Conservation (phyloP, 2,329 filamentous ascomycete species). For the Aspergillus brasiliensis region DNA sequence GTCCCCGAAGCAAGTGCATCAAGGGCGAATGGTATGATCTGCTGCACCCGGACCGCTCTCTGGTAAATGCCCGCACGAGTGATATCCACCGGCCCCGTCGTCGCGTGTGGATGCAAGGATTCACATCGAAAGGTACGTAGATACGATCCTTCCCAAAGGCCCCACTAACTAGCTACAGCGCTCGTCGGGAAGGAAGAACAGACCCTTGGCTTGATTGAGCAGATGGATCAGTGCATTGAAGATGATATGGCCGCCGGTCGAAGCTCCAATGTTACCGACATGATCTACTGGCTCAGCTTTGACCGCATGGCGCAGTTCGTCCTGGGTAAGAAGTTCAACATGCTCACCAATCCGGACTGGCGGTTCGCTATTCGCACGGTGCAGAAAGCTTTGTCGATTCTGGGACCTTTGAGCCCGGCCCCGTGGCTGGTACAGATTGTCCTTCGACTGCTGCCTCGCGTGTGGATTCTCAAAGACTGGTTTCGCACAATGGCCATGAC, state of each 20-base stretch:
- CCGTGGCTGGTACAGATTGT: constrained; percentile 24
- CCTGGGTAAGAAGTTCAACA: constrained; percentile 34
- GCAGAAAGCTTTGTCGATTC: constrained; percentile 29
- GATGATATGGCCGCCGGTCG: neutral
- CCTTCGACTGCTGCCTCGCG: constrained; percentile 13
- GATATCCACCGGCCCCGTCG: neutral
- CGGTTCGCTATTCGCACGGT: constrained; percentile 29
- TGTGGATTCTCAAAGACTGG: constrained; percentile 18
- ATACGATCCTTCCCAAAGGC: too few species aligned
- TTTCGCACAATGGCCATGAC: constrained; percentile 10
- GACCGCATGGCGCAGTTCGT: constrained; percentile 39
- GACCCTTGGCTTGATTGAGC: neutral
- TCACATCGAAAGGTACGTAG: neutral
- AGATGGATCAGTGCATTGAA: constrained; percentile 1
- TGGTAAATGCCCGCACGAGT: constrained; percentile 15
- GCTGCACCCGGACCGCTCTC: constrained; percentile 11
- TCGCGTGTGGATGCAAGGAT: constrained; percentile 3
- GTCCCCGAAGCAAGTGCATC: constrained; percentile 12
- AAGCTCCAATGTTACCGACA: constrained; percentile 7
- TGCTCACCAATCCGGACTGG: constrained; percentile 30
- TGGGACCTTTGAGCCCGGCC: constrained; percentile 31
- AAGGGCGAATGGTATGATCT: constrained; percentile 25
- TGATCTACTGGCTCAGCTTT: constrained; percentile 35
- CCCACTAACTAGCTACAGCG: neutral
- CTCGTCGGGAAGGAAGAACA: neutral